Percentiles rank a stretch among this genome's conserved stretches.
Conservation (phyloP, 108 stramenopile genomes). For the Skeletonema potamos region DNA sequence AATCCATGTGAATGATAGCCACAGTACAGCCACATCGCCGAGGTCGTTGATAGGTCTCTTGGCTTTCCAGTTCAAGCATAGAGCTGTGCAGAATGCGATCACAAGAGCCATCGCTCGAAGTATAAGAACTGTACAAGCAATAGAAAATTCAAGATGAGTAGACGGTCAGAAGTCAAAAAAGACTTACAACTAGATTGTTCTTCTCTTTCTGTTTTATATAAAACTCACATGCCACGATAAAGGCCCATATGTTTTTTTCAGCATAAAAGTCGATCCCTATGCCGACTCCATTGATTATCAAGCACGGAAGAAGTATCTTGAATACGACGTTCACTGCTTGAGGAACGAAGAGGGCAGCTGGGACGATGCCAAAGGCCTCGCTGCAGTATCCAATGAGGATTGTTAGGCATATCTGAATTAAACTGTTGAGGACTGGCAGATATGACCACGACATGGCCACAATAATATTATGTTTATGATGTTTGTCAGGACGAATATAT, state of each 20-base stretch:
- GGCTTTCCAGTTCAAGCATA: neutral
- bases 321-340: constrained; percentile 44
- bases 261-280: constrained; percentile 48
- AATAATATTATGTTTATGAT: neutral
- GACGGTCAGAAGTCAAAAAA: neutral
- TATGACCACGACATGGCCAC: constrained; percentile 33
- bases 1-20: constrained; percentile 46
- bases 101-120: constrained; percentile 34
- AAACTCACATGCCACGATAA: constrained; percentile 26
- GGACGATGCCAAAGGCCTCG: constrained; percentile 18
- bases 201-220: neutral
- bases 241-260: constrained; percentile 42
- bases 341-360: constrained; percentile 25
- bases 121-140: constrained; percentile 33
- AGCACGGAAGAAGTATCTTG: constrained; percentile 37
- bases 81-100: constrained; percentile 2
- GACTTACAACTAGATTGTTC: no score
- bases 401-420: constrained; percentile 32
- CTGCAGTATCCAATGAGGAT: constrained; percentile 15
- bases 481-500: neutral
- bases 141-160: neutral
- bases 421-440: constrained; percentile 32
- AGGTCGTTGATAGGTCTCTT: neutral
- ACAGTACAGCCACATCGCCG: constrained; percentile 41
- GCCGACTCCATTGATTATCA: constrained; percentile 40